Evolutionary conservation across 2,329 filamentous ascomycete species (phyloP), one percentile per base, ranked within the genome.

Genomic region (Clonostachys solani): DNA sequence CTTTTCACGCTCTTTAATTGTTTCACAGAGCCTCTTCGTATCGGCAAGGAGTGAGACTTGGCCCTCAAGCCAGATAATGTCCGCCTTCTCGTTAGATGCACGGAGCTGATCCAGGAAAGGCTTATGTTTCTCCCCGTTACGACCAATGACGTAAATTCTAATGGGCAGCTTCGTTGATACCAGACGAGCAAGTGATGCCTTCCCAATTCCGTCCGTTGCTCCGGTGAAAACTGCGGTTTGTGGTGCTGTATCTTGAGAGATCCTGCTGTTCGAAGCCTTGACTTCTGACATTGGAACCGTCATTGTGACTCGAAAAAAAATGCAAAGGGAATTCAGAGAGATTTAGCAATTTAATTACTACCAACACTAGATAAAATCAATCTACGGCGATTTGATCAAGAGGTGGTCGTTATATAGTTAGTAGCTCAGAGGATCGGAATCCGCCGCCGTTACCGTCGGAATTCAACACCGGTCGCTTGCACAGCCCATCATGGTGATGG

Each of bases 61-160:
- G 33, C 45, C 45, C 45, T 47, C 45, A 23, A 47, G 13, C 18
- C 19, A 47, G 33, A 47, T 38, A 17, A 47, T 15, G n/a, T 43
- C 18, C 10, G 40, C 40, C 5, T 43, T 33, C 17, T 5, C 10
- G 34, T 47, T 47, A 17, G 33, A 19, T 7, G 45, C 45, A 19
- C 45, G 16, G 33, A 47, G 45, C 16, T 23, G 17, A 12, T 36
- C 33, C 8, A 47, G 33, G 15, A 36, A 18, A 12, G 33, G 33
- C 41, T 37, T 15, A 35, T 43, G 41, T 6, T 35, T 33, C 12
- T 40, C 34, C 13, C 13, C 40, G 45, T 36, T 17, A 42, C 45
- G 45, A 12, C 45, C 45, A 5, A 47, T 35, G 40, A 47, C 13
- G 40, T 47, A 47, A 9, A 19, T 42, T 13, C 15, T 43, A 10